Evolutionary conservation across 1,284 basidiomycete genomes (phyloP), one percentile per base, ranked within the genome.

Genomic region (Marasmius sp.): DNA sequence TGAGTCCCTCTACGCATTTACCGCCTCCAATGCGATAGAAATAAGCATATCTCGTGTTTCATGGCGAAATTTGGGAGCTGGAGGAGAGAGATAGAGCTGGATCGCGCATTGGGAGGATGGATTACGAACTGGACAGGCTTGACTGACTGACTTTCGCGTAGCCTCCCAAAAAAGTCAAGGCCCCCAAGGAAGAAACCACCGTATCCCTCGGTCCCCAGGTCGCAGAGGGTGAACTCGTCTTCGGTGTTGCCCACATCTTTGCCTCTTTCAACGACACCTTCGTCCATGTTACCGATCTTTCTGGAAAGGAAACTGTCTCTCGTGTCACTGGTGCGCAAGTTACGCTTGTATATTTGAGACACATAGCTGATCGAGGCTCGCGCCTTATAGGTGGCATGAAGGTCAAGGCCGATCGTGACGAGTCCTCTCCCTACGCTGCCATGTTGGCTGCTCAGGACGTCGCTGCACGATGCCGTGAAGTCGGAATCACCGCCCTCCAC

Each of bases 211-310:
- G 95, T 69, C 95, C 95, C 71, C 91, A 97, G 76, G 92, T 96
- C 71, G 90, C 91, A 67, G 95, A 97, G 76, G 95, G 95, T 75
- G 95, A 97, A 81, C 89, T 93, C 73, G 94, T 96, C 57, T 97
- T 95, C 74, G 95, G 95, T 70, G 95, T 97, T 68, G 95, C 95
- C 10, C 95, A 96, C 85, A 97, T 97, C 82, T 97, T 92, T 72
- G 95, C 95, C 56, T 95, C 92, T 53, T 99, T 99, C 90, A 99
- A 99, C 84, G 97, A 99, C 79, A 99, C 97, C 68, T 99, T 99
- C 80, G 97, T 99, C 70, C 97, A 99, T 79, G 86, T 99, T 73
- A 99, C 97, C 77, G 97, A 99, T 93, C 85, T 98, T 65, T 95
- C 96, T 50, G 97, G 97, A 74, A 96, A 94, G 85, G 97, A 99